Base-by-base conservation (phyloP, 768 basidiomycete genomes). In the Russula ochroleuca region DNA sequence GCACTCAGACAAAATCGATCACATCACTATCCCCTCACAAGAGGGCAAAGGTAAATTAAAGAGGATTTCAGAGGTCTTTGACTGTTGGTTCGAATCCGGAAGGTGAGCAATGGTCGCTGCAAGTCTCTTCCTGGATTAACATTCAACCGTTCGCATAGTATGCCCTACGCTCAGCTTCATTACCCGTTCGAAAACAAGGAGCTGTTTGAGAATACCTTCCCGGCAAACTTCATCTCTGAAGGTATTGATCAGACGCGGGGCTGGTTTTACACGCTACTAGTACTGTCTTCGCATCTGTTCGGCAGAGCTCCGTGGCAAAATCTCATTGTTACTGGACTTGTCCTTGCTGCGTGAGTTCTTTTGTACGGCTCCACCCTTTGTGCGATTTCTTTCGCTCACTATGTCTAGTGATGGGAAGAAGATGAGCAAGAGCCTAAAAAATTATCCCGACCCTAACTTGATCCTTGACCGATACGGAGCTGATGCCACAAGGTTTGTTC, bases 51-150 rank as follows among this genome's bases (percentile, higher is more conserved):
- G 96, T 17, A 75, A 76, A 13, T 77, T 99, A 25, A 91, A 83
- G 75, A 87, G 97, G 54, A 81, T 98, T n/a, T 92, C 97, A 64
- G 97, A 98, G 74, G 94, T 99, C 41, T 98, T 99, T 72, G 97
- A 99, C 73, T 99, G 97, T 72, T 99, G 97, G 97, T 99, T 99
- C 72, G 97, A 99, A 77, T 98, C 96, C 5, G 97, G 97, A 78
- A 94, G 91, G 94, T 94, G 68, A 65, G 83, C 69, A 40, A 13
- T 40, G 33, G 40, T 31, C 11, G 7, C 19, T 23, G 2, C 28
- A 60, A 35, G 19, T 51, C 11, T 25, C 13, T n/a, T 25, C 37
- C 28, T 37, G 1, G 25, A 37, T 40, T 51, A 19, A 35, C 31
- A 23, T 54, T 50, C 54, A 9, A 63, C 17, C 5, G 17, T 31